Conservation (phyloP, 2,329 filamentous ascomycete species). For the Ophiostoma populinum region DNA sequence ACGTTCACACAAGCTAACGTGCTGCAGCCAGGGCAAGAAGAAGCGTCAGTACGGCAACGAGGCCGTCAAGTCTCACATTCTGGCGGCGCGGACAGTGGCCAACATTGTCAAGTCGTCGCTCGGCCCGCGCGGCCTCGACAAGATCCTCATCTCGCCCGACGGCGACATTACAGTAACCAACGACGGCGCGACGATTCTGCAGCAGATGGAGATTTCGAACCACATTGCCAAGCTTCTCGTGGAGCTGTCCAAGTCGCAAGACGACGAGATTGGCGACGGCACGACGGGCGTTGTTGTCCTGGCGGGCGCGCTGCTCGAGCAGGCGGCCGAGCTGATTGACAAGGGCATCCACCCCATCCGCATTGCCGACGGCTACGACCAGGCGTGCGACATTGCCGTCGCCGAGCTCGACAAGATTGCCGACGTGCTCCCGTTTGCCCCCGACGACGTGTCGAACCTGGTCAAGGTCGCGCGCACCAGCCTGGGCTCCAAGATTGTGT, state of each 20-base stretch:
- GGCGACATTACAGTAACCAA: constrained; percentile 99
- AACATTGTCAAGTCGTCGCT: constrained; percentile 96
- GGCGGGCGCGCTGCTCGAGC: constrained; percentile 84
- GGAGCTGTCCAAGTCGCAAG: constrained; percentile 94
- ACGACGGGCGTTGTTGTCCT: constrained; percentile 96
- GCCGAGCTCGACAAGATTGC: constrained; percentile 84
- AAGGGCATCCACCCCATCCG: constrained; percentile 98
- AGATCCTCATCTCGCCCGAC: constrained; percentile 96
- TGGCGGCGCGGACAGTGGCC: constrained; percentile 87
- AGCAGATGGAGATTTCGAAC: constrained; percentile 98
- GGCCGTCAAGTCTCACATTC: constrained; percentile 94
- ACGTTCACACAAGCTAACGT: not conserved
- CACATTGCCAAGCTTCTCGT: constrained; percentile 95
- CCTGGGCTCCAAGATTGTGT: constrained; percentile 96
- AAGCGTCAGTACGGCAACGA: constrained; percentile 93
- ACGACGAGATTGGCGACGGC: constrained; percentile 96
- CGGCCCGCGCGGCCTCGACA: constrained; percentile 89
- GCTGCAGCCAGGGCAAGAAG: constrained; percentile 77
- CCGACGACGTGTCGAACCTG: constrained; percentile 65
- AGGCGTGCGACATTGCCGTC: constrained; percentile 92
- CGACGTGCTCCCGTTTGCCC: constrained; percentile 74
- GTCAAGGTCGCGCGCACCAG: constrained; percentile 91
- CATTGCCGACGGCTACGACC: constrained; percentile 95
- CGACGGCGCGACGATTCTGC: constrained; percentile 92
- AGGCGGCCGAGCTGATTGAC: constrained; percentile 94